Evolutionary conservation across 805 yeast species (phyloP).

Genomic region (Lipomyces sp.): DNA sequence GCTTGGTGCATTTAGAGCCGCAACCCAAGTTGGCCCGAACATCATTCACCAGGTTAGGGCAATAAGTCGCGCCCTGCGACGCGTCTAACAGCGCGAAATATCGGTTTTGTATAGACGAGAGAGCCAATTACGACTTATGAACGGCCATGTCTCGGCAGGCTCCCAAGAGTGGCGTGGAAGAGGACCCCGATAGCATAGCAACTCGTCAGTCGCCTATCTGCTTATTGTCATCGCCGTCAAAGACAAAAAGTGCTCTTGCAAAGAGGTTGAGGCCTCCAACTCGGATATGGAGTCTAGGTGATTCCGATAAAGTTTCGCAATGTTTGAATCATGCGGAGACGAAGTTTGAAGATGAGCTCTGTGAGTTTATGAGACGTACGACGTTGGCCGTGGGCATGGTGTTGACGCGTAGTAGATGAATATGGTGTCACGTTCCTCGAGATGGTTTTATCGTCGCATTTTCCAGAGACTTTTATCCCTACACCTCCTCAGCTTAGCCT

Average conservation of each 20-base stretch:
- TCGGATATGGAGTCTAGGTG: slow-evolving; percentile 25
- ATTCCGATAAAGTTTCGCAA: slow-evolving; percentile 15
- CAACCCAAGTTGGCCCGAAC: no score
- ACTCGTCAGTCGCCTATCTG: background rate
- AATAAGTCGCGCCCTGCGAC: no score
- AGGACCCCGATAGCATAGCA: background rate
- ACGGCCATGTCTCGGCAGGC: background rate
- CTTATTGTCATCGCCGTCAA: slow-evolving; percentile 13
- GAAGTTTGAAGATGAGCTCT: slow-evolving; percentile 29
- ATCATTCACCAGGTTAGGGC: no score
- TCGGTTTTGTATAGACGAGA: no score
- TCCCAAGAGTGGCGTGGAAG: no score
- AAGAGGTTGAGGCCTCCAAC: slow-evolving; percentile 6
- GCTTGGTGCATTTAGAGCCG: no score
- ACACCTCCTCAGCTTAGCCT: slow-evolving; percentile 23
- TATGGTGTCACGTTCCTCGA: slow-evolving; percentile 27
- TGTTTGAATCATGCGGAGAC: slow-evolving; percentile 27
- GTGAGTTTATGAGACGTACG: slow-evolving; percentile 14
- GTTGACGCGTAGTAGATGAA: slow-evolving; percentile 18
- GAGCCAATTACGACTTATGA: background rate
- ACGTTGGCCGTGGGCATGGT: background rate
- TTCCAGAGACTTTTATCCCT: slow-evolving; percentile 28
- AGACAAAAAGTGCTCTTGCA: background rate
- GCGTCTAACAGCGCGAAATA: no score
- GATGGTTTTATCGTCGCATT: slow-evolving; percentile 19